These are phyloP conservation scores for Leucocoprinus sp. DNA, from an alignment of 768 basidiomycete genomes.

Conservation along the genomic window DNA sequence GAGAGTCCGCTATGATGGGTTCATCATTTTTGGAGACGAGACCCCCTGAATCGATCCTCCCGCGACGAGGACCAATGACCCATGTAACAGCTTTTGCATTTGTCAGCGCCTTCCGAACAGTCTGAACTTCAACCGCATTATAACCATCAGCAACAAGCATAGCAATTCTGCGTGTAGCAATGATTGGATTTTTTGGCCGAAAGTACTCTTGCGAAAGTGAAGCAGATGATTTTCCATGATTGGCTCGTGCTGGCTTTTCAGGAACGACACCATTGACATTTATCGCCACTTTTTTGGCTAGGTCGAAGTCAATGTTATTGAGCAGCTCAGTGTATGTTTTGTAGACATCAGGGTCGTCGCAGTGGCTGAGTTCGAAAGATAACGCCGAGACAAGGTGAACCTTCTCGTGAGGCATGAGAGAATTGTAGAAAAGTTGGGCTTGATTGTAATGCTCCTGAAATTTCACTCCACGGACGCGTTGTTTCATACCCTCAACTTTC, in stretches of 20 bases:
- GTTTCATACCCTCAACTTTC: slow-evolving; percentile 44
- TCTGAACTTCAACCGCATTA: slow-evolving; percentile 48
- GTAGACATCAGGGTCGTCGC: slow-evolving; percentile 68
- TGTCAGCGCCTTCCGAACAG: slow-evolving; percentile 45
- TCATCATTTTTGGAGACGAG: slow-evolving; percentile 18
- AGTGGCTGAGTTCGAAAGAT: slow-evolving; percentile 80
- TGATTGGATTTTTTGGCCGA: slow-evolving; percentile 45
- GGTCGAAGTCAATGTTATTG: slow-evolving; percentile 64
- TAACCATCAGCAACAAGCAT: slow-evolving; percentile 74
- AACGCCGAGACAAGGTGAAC: slow-evolving; percentile 62
- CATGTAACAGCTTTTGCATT: slow-evolving; percentile 50
- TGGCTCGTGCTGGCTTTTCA: slow-evolving; percentile 36
- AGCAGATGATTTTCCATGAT: slow-evolving; percentile 49
- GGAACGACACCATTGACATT: slow-evolving; percentile 58
- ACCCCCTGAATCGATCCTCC: slow-evolving; percentile 33
- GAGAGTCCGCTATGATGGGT: slow-evolving; percentile 52
- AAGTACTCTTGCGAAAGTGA: slow-evolving; percentile 56
- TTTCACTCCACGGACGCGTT: slow-evolving; percentile 58
- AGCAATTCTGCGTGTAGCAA: slow-evolving; percentile 64
- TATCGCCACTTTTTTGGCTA: slow-evolving; percentile 60
- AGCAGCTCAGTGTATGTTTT: slow-evolving; percentile 57
- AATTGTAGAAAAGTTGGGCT: slow-evolving; percentile 79
- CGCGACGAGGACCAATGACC: slow-evolving; percentile 62
- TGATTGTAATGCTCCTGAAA: slow-evolving; percentile 77
- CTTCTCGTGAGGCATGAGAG: slow-evolving; percentile 60